These are phyloP conservation scores for Paragyromitra xinjiangensis DNA, from an alignment of 495 filamentous ascomycete genomes.

Conservation along the genomic window DNA sequence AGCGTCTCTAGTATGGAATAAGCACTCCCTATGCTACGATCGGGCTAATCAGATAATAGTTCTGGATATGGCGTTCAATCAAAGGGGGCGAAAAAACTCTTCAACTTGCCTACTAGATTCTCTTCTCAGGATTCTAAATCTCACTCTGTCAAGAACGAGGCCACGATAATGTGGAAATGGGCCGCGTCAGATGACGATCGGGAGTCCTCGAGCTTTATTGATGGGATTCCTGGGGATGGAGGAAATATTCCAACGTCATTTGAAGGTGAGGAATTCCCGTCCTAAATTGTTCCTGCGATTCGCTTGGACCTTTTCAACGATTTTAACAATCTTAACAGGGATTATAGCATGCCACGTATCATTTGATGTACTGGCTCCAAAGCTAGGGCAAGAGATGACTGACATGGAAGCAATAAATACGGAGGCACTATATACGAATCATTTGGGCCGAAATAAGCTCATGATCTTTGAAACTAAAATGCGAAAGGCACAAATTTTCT, in stretches of 20 bases:
- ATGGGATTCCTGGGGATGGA: slow-evolving; percentile 1
- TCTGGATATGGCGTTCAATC: slow-evolving; percentile 9
- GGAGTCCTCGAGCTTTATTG: too few relatives aligned
- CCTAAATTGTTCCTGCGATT: too few relatives aligned
- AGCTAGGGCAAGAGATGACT: neutral
- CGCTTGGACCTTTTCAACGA: too few relatives aligned
- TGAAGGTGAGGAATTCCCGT: neutral
- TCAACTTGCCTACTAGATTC: neutral
- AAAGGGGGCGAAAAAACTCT: neutral
- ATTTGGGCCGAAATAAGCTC: neutral
- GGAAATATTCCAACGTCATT: neutral
- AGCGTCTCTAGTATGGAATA: slow-evolving; percentile 8
- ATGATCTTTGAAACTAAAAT: neutral
- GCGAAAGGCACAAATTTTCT: neutral
- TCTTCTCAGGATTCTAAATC: too few relatives aligned
- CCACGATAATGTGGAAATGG: neutral
- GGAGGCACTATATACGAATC: too few relatives aligned
- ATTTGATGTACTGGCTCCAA: neutral
- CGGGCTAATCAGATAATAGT: slow-evolving; percentile 4
- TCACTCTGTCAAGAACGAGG: too few relatives aligned
- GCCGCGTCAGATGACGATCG: too few relatives aligned
- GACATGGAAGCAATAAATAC: neutral
- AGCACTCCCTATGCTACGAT: neutral
- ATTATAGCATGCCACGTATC: neutral
- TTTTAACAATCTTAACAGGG: neutral